Percentiles rank a stretch among this genome's conserved stretches.
Conservation (phyloP, 2,329 filamentous ascomycete species). For the Ophiostoma angusticollis region DNA sequence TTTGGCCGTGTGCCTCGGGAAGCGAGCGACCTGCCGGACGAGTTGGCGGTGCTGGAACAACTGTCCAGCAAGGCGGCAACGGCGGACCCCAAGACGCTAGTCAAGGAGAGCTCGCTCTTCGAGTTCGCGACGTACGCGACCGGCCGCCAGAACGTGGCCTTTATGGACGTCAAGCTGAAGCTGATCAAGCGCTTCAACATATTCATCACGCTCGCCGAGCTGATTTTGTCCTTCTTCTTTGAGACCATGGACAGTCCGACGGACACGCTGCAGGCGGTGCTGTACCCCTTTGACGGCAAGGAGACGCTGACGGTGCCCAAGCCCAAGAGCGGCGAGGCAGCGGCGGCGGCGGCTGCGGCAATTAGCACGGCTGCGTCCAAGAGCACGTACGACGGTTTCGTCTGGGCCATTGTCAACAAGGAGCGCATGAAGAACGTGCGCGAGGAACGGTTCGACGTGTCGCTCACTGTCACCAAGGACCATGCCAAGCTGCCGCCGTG, state of each 20-base stretch:
- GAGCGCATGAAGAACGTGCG: conserved; percentile 79
- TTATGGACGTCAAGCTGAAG: conserved; percentile 71
- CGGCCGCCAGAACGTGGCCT: conserved; percentile 85
- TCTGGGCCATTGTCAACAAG: conserved; percentile 94
- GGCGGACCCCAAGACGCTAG: conserved; percentile 37
- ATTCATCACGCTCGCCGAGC: conserved; percentile 47
- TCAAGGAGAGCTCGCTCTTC: conserved; percentile 79
- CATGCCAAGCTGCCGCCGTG: conserved; percentile 77
- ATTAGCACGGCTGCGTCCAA: too few species aligned
- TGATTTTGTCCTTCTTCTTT: conserved; percentile 59
- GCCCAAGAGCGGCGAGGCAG: conserved; percentile 25
- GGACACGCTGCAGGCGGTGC: conserved; percentile 63
- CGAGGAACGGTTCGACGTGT: conserved; percentile 88
- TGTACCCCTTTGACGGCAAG: conserved; percentile 86
- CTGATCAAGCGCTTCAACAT: conserved; percentile 85
- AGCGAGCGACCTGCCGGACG: conserved; percentile 29
- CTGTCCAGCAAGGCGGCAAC: conserved; percentile 21
- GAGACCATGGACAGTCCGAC: conserved; percentile 57
- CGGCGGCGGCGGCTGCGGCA: conserved; percentile 43
- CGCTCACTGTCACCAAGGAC: conserved; percentile 87
- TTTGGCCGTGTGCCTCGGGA: conserved; percentile 45
- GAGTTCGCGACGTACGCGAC: conserved; percentile 83
- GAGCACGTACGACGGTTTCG: conserved; percentile 75
- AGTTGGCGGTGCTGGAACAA: conserved; percentile 54
- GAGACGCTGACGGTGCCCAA: conserved; percentile 66